Conservation (phyloP, 1,139 yeast species). For the Pichia sp. region DNA sequence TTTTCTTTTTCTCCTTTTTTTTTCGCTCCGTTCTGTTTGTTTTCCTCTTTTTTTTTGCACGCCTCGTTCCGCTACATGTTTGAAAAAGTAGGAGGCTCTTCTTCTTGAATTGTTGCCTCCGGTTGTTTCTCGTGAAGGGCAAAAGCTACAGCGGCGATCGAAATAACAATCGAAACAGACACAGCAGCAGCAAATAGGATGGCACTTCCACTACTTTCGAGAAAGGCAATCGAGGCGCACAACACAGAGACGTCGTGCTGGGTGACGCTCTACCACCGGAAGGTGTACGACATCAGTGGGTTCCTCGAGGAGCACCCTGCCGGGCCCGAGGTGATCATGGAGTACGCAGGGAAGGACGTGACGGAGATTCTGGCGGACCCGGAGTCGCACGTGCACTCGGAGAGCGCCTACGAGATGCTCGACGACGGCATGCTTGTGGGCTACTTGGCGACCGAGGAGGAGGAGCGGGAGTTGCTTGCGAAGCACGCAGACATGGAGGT, state of each 20-base stretch:
- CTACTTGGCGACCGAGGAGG: constrained; percentile 58
- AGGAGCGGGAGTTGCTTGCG: constrained; percentile 49
- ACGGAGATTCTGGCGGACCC: constrained; percentile 73
- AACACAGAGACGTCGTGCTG: constrained; percentile 55
- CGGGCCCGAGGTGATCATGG: constrained; percentile 69
- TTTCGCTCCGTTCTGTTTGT: neutral
- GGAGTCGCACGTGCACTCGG: constrained; percentile 71
- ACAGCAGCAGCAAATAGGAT: neutral
- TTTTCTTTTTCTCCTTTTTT: neutral
- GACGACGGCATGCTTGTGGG: constrained; percentile 69
- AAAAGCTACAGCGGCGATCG: too few relatives aligned
- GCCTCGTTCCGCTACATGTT: neutral
- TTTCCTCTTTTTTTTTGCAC: neutral
- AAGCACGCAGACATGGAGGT: constrained; percentile 30
- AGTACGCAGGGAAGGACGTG: constrained; percentile 83
- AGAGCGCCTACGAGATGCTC: constrained; percentile 81
- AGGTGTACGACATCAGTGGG: constrained; percentile 74
- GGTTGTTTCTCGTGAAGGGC: too few relatives aligned
- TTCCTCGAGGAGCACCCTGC: constrained; percentile 87
- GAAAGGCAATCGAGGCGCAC: constrained; percentile 46
- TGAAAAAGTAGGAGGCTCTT: neutral
- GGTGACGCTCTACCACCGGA: constrained; percentile 73
- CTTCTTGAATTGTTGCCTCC: neutral
- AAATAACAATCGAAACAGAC: neutral
- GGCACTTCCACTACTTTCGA: constrained; percentile 40